Evolutionary conservation across 2,329 filamentous ascomycete species (phyloP).

Genomic region (Aspergillus cejpii): DNA sequence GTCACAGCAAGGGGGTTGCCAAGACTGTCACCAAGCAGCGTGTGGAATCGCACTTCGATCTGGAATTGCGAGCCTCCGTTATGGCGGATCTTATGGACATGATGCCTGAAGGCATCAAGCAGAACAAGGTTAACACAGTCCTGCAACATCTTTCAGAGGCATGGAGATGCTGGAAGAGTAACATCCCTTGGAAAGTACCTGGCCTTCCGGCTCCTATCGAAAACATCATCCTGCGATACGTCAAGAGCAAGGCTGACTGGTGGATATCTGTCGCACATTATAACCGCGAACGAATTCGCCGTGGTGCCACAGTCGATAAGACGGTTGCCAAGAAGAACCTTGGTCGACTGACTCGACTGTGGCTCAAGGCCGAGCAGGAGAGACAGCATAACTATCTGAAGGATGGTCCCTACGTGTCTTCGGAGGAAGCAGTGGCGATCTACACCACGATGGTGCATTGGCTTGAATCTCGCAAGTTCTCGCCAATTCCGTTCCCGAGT

Average conservation of each 20-base stretch:
- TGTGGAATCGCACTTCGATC: slow-evolving; percentile 96
- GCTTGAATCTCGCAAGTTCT: slow-evolving; percentile 97
- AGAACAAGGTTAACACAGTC: slow-evolving; percentile 98
- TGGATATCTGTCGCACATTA: slow-evolving; percentile 99
- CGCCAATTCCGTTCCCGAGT: slow-evolving; percentile 95
- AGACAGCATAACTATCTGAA: slow-evolving; percentile 99
- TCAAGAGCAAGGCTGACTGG: slow-evolving; percentile 99
- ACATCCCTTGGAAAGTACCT: slow-evolving; percentile 98
- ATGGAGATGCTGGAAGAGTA: slow-evolving; percentile 99
- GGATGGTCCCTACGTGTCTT: slow-evolving; percentile 95
- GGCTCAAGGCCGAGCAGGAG: slow-evolving; percentile 97
- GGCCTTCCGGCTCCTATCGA: slow-evolving; percentile 94
- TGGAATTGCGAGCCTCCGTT: slow-evolving; percentile 93
- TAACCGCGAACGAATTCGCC: slow-evolving; percentile 91
- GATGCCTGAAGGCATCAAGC: slow-evolving; percentile 99
- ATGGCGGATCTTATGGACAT: slow-evolving; percentile 99
- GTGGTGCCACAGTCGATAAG: slow-evolving; percentile 96
- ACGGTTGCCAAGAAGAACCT: slow-evolving; percentile 99
- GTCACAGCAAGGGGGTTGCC: slow-evolving; percentile 96
- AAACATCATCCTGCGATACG: slow-evolving; percentile 96
- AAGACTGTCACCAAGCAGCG: slow-evolving; percentile 99
- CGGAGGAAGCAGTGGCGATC: slow-evolving; percentile 95
- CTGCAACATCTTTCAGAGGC: slow-evolving; percentile 95
- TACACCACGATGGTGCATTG: slow-evolving; percentile 99
- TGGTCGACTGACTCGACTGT: slow-evolving; percentile 84